phyloP scores from a whole-genome alignment of 331 rosid genomes.

The Erythrophleum ivorense region DNA sequence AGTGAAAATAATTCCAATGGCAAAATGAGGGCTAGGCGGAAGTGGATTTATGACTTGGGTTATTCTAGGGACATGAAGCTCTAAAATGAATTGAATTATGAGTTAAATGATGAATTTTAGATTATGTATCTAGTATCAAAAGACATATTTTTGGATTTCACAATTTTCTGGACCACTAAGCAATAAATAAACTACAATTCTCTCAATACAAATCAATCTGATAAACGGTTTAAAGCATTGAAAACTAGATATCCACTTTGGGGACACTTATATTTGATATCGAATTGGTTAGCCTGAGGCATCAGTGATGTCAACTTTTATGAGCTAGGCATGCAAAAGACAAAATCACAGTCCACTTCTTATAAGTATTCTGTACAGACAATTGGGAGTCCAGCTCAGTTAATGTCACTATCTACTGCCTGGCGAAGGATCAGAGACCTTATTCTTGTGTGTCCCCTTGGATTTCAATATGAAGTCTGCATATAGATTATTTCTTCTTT shows the following conservation, averaged over 20 bases:
- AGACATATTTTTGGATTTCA: too few relatives aligned
- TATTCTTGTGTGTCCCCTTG: background rate
- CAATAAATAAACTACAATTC: too few relatives aligned
- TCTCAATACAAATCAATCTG: too few relatives aligned
- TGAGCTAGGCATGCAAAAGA: constrained; percentile 1
- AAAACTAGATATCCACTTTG: constrained; percentile 51
- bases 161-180: too few relatives aligned
- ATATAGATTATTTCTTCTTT: background rate
- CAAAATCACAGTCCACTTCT: background rate
- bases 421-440: background rate
- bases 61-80: too few relatives aligned
- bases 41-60: too few relatives aligned
- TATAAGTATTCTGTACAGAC: background rate
- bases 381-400: background rate
- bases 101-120: too few relatives aligned
- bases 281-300: constrained; percentile 69
- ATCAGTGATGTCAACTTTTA: constrained; percentile 43
- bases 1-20: too few relatives aligned
- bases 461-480: background rate
- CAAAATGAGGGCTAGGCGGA: too few relatives aligned
- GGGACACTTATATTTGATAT: constrained; percentile 88
- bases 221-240: too few relatives aligned
- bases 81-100: too few relatives aligned
- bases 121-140: too few relatives aligned
- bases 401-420: background rate